These are phyloP conservation scores for Talaromyces stipitatus DNA, from an alignment of 495 filamentous ascomycete species.

Conservation along the genomic window DNA sequence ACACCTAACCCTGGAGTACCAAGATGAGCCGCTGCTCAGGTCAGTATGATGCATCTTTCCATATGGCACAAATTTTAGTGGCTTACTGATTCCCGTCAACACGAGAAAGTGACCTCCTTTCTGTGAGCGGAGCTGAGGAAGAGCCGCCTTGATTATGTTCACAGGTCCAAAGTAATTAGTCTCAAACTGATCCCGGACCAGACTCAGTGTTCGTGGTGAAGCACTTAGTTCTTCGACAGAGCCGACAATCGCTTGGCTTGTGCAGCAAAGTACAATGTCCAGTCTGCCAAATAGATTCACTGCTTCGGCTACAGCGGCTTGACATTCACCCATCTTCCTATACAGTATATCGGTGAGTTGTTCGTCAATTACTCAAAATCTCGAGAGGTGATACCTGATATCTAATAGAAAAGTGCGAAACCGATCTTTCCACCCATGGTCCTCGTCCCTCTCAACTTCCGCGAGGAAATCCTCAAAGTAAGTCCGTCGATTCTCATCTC, in stretches of 20 bases:
- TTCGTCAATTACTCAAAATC: neutral
- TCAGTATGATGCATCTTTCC: neutral
- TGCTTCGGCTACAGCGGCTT: conserved; percentile 81
- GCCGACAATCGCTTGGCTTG: conserved; percentile 81
- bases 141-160: conserved; percentile 85
- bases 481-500: conserved; percentile 35
- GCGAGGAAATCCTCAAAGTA: conserved; percentile 49
- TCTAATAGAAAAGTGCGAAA: conserved; percentile 40
- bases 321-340: conserved; percentile 49
- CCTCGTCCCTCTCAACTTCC: conserved; percentile 61
- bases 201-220: conserved; percentile 60
- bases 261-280: conserved; percentile 84
- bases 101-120: conserved; percentile 84
- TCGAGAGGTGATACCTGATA: conserved; percentile 37
- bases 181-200: conserved; percentile 88
- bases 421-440: conserved; percentile 36
- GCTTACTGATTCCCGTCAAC: conserved; percentile 71
- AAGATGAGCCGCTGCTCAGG: conserved; percentile 61
- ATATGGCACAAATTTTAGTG: neutral
- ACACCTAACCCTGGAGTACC: conserved; percentile 86
- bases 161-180: conserved; percentile 89
- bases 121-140: conserved; percentile 72
- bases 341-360: neutral
- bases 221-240: conserved; percentile 85
- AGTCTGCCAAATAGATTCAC: conserved; percentile 76